Evolutionary conservation across 169 alveolate genomes (phyloP).

Genomic region (Plasmodium gonderi): DNA sequence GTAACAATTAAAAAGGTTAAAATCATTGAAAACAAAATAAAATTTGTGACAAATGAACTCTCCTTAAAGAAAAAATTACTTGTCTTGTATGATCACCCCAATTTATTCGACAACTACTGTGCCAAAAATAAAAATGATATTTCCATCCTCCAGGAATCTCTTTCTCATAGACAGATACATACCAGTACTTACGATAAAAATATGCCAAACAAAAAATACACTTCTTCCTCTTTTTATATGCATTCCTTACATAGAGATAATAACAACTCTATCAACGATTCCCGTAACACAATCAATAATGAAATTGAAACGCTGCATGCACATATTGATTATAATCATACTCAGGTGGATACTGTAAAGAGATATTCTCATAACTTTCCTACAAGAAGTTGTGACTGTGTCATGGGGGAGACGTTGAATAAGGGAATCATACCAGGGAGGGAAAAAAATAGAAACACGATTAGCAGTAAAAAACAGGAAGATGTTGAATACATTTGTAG

Average conservation of each 20-base stretch:
- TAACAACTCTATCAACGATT: no score
- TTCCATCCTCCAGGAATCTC: neutral
- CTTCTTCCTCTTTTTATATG: no score
- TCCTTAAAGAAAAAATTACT: slow-evolving; percentile 37
- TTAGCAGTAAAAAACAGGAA: neutral
- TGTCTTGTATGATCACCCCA: slow-evolving; percentile 21
- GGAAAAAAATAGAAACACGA: neutral
- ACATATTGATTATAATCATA: no score
- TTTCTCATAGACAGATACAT: neutral
- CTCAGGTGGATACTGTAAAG: no score
- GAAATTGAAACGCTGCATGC: no score
- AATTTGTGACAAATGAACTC: slow-evolving; percentile 12
- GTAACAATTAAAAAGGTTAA: slow-evolving; percentile 48
- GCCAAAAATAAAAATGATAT: neutral
- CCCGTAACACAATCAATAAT: no score
- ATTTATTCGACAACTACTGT: neutral
- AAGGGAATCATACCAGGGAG: neutral
- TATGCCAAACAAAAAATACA: neutral
- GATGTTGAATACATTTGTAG: slow-evolving; percentile 1
- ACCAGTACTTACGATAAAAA: neutral
- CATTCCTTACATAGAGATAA: no score
- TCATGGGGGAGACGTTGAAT: neutral
- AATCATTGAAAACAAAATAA: slow-evolving; percentile 36
- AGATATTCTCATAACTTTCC: neutral
- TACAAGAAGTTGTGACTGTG: neutral